A percentile compares a stretch with the other conserved stretches of the same genome.
Conservation (phyloP, 176 grass and related monocot species). For the Ensete ventricosum region DNA sequence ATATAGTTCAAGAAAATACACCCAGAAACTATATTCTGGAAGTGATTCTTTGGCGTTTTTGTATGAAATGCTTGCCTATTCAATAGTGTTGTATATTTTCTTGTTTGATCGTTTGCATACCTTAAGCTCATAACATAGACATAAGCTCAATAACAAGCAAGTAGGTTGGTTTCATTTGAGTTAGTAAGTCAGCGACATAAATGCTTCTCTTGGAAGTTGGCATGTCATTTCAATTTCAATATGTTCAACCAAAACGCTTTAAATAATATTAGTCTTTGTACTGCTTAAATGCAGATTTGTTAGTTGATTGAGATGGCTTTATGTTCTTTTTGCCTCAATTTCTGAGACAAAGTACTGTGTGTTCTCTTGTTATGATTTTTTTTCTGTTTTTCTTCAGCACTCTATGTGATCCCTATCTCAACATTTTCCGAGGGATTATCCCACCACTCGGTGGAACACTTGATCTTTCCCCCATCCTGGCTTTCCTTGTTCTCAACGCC, state of each 20-base stretch:
- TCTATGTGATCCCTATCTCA: slow-evolving; percentile 93
- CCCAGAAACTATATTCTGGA: not conserved
- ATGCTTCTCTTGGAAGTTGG: not conserved
- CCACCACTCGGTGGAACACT: slow-evolving; percentile 77
- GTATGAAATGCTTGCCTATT: not conserved
- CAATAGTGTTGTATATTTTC: too few species aligned
- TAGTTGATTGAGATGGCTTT: not conserved
- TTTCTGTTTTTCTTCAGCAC: slow-evolving; percentile 60
- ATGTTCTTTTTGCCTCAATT: not conserved
- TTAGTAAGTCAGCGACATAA: slow-evolving; percentile 2
- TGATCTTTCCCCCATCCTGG: slow-evolving; percentile 94
- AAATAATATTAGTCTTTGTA: slow-evolving; percentile 70
- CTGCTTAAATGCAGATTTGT: slow-evolving; percentile 25
- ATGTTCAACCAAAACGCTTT: slow-evolving; percentile 30
- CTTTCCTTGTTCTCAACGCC: slow-evolving; percentile 82
- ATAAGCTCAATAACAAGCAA: not conserved
- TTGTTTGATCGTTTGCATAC: too few species aligned
- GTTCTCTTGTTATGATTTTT: slow-evolving; percentile 20
- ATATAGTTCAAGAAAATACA: not conserved
- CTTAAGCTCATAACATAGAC: too few species aligned
- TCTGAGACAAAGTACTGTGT: not conserved
- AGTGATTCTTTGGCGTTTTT: not conserved
- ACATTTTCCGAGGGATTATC: slow-evolving; percentile 95
- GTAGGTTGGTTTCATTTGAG: not conserved
- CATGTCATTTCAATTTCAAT: not conserved